Conservation (phyloP, 176 grass and related monocot species). For the Eleusine coracana region DNA sequence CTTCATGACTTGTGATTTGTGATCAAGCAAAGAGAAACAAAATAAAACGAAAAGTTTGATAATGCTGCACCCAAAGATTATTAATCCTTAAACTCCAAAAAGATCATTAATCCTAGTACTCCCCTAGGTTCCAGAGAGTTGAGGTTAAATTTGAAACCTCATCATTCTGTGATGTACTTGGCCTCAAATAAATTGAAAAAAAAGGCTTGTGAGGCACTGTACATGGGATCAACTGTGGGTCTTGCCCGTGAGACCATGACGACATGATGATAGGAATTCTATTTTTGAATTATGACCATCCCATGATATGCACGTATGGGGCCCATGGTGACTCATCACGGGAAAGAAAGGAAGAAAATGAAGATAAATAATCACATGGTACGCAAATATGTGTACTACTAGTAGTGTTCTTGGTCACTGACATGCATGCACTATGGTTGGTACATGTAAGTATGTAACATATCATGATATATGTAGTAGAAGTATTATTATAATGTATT, state of each 20-base stretch:
- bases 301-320: constrained; percentile 42
- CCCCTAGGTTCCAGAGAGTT: not conserved
- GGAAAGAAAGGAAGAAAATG: not conserved
- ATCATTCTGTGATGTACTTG: constrained; percentile 34
- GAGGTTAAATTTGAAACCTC: not conserved
- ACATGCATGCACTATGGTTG: constrained; percentile 12
- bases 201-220: constrained; percentile 2
- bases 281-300: constrained; percentile 46
- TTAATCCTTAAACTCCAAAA: not conserved
- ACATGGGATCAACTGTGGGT: constrained; percentile 17
- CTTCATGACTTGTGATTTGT: not conserved
- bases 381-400: not conserved
- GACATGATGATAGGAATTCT: constrained; percentile 34
- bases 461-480: not conserved
- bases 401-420: not conserved
- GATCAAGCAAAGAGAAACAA: not conserved
- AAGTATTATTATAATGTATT: too few species aligned
- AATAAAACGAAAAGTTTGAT: not conserved
- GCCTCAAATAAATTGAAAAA: not conserved
- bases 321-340: constrained; percentile 33
- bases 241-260: constrained; percentile 29
- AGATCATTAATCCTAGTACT: constrained; percentile 11
- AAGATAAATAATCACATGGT: constrained; percentile 29
- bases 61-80: too few species aligned
- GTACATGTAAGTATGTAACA: constrained; percentile 28